These are phyloP conservation scores for Quambalaria eucalypti DNA, from an alignment of 1,284 basidiomycete species.

Conservation along the genomic window DNA sequence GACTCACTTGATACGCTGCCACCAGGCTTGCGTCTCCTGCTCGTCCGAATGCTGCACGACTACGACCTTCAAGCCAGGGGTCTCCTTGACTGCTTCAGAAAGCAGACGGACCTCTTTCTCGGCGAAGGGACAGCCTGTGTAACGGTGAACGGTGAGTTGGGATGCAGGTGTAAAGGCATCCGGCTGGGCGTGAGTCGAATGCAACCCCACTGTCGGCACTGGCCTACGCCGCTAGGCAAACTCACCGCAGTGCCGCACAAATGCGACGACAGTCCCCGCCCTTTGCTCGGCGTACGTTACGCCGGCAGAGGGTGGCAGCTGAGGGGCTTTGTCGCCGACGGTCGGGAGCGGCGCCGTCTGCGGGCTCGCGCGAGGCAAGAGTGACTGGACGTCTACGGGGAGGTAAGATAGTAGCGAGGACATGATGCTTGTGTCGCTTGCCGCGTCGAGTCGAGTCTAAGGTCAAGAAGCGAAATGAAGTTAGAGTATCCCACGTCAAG, in stretches of 20 bases:
- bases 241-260: conserved; percentile 14
- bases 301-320: not conserved
- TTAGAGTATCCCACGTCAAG: too few species aligned
- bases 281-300: not conserved
- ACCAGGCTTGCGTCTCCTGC: conserved; percentile 10
- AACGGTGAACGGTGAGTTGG: not conserved
- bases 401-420: too few species aligned
- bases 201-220: too few species aligned
- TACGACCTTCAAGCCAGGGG: conserved; percentile 6
- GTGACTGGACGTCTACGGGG: conserved; percentile 8
- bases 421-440: too few species aligned
- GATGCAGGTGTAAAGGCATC: not conserved
- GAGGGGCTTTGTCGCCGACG: conserved; percentile 2
- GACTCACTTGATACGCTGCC: conserved; percentile 8
- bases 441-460: too few species aligned
- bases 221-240: too few species aligned
- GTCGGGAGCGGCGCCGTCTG: not conserved
- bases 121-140: conserved; percentile 12
- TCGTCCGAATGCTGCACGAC: conserved; percentile 10
- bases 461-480: too few species aligned
- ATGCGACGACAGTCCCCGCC: conserved; percentile 7
- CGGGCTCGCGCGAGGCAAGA: conserved; percentile 4
- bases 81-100: conserved; percentile 5
- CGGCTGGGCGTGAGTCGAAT: too few species aligned
- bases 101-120: conserved; percentile 11